phyloP scores from a whole-genome alignment of 345 rosid genomes.

The Eucalyptus polybractea region DNA sequence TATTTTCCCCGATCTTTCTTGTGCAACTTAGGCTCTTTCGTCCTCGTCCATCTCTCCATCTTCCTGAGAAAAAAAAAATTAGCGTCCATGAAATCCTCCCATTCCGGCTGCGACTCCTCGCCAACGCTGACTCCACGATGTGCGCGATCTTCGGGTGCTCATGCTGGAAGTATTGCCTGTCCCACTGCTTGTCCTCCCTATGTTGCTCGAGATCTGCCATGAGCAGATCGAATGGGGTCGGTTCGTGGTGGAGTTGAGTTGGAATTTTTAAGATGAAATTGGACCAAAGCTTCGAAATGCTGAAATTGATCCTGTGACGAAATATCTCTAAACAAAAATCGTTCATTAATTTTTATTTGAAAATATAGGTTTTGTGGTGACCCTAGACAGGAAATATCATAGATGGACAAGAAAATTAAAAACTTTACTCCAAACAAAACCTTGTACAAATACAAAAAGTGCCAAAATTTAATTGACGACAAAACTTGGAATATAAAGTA shows the following conservation, averaged over 20 bases:
- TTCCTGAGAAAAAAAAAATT: background rate
- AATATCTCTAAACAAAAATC: too few species aligned
- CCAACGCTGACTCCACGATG: fast-evolving
- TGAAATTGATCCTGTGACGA: background rate
- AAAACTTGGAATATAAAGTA: background rate
- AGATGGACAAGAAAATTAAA: background rate
- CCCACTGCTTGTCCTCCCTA: background rate
- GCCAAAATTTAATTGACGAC: too few species aligned
- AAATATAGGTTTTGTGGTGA: too few species aligned
- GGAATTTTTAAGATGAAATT: too few species aligned
- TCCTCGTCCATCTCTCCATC: background rate
- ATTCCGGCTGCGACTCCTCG: too few species aligned
- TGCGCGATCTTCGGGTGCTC: background rate
- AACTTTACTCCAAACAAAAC: fast-evolving
- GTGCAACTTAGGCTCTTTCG: background rate
- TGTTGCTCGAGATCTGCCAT: background rate
- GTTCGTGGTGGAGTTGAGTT: background rate
- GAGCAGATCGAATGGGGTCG: background rate
- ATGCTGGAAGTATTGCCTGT: background rate
- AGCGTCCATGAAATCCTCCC: background rate
- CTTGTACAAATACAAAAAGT: too few species aligned
- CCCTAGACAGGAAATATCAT: fast-evolving
- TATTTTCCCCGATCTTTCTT: background rate
- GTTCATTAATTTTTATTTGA: too few species aligned
- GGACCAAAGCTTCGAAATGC: too few species aligned